Evolutionary conservation across 768 basidiomycete genomes (phyloP).

Genomic region (Mycena metata): DNA sequence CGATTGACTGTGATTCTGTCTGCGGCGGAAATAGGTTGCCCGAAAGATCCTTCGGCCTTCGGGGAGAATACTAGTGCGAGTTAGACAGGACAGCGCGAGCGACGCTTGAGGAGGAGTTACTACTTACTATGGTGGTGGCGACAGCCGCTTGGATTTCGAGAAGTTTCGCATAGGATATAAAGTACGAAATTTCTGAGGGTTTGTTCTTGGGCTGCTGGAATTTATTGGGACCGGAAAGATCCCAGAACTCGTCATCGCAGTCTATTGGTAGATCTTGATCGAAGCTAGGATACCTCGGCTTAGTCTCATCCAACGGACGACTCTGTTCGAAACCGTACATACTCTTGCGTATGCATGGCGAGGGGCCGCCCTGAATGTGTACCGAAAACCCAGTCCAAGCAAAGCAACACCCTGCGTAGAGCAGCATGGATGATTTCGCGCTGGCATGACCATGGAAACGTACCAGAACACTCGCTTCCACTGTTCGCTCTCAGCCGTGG

Average conservation of each 20-base stretch:
- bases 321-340: slow-evolving; percentile 39
- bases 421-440: background rate
- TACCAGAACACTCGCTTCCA: slow-evolving; percentile 71
- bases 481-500: slow-evolving; percentile 66
- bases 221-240: slow-evolving; percentile 50
- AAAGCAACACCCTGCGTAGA: slow-evolving; percentile 38
- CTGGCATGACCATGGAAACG: background rate
- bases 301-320: background rate
- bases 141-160: slow-evolving; percentile 65
- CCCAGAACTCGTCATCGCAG: slow-evolving; percentile 80
- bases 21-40: slow-evolving; percentile 35
- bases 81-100: background rate
- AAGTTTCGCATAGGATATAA: slow-evolving; percentile 61
- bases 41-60: slow-evolving; percentile 46
- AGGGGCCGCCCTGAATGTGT: slow-evolving; percentile 68
- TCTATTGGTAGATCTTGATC: slow-evolving; percentile 72
- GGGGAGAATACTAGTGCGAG: slow-evolving; percentile 65
- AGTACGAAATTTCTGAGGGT: slow-evolving; percentile 61
- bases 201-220: slow-evolving; percentile 69
- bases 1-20: slow-evolving; percentile 67
- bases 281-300: slow-evolving; percentile 55
- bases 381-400: slow-evolving; percentile 42
- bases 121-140: slow-evolving; percentile 66
- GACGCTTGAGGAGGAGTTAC: slow-evolving; percentile 42
- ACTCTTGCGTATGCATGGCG: slow-evolving; percentile 72